Percentiles rank a stretch among this genome's conserved stretches.
Evolutionary conservation across 139 green algal genomes (phyloP).

Genomic region (Axilococcus clingmanii): DNA sequence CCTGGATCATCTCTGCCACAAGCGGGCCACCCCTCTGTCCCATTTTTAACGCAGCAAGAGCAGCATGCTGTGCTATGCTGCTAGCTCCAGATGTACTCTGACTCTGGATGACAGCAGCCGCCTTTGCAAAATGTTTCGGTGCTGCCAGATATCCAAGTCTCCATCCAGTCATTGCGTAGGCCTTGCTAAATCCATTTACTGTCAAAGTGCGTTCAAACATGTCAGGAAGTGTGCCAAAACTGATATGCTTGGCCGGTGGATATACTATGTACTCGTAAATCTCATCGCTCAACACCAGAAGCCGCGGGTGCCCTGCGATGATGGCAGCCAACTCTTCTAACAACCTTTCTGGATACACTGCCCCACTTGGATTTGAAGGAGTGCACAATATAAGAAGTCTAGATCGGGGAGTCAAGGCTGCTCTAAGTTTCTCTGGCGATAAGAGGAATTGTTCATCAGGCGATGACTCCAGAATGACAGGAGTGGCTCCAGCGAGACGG

Average conservation of each 20-base stretch:
- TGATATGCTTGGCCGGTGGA: slow-evolving; percentile 64
- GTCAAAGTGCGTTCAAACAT: slow-evolving; percentile 94
- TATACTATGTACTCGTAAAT: slow-evolving; percentile 97
- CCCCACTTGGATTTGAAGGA: slow-evolving; percentile 90
- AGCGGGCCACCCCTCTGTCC: slow-evolving; percentile 59
- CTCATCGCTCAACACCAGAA: slow-evolving; percentile 80
- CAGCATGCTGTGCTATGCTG: slow-evolving; percentile 80
- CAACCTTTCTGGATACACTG: slow-evolving; percentile 64
- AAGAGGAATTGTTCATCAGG: slow-evolving; percentile 70
- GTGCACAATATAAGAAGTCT: slow-evolving; percentile 95
- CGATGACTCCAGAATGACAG: slow-evolving; percentile 68
- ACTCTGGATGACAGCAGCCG: slow-evolving; percentile 74
- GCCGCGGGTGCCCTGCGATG: slow-evolving; percentile 71
- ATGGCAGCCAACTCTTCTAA: slow-evolving; percentile 72
- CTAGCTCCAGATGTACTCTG: slow-evolving; percentile 78
- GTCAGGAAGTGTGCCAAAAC: slow-evolving; percentile 67
- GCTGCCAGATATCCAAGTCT: slow-evolving; percentile 93
- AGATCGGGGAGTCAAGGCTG: slow-evolving; percentile 62
- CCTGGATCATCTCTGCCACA: slow-evolving; percentile 69
- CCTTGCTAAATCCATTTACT: slow-evolving; percentile 96
- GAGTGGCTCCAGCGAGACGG: slow-evolving; percentile 58
- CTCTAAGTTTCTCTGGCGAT: slow-evolving; percentile 53
- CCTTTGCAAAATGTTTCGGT: slow-evolving; percentile 68
- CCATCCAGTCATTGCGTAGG: slow-evolving; percentile 85
- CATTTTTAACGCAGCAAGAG: slow-evolving; percentile 75